Percentiles rank a stretch among this genome's conserved stretches.
Evolutionary conservation across 1,139 yeast genomes (phyloP).

Genomic region (Protomyces lactucae-debilis): DNA sequence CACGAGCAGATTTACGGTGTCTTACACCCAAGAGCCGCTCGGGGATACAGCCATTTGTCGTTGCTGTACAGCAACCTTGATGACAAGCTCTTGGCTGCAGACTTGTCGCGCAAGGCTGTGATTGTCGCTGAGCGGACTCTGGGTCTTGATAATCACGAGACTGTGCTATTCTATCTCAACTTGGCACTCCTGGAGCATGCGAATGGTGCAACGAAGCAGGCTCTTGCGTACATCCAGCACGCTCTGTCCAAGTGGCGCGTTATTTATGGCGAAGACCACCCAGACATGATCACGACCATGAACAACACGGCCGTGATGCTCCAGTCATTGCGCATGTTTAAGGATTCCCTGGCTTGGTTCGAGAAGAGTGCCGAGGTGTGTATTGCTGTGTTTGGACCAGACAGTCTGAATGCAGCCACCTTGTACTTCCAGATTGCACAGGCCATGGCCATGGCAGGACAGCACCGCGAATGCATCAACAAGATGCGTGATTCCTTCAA

Average conservation of each 20-base stretch:
- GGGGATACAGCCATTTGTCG: conserved; percentile 60
- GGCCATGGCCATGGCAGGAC: conserved; percentile 51
- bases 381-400: conserved; percentile 50
- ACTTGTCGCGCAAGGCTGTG: conserved; percentile 66
- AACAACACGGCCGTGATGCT: conserved; percentile 61
- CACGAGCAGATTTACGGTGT: conserved; percentile 81
- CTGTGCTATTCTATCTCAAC: conserved; percentile 67
- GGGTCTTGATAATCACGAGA: conserved; percentile 77
- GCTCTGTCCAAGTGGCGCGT: conserved; percentile 56
- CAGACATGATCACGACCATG: conserved; percentile 61
- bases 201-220: conserved; percentile 55
- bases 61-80: conserved; percentile 63
- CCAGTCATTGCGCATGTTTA: conserved; percentile 49
- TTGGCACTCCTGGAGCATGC: conserved; percentile 67
- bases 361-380: conserved; percentile 49
- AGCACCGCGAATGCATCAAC: conserved; percentile 53
- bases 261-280: conserved; percentile 57
- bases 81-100: conserved; percentile 55
- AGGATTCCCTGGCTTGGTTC: conserved; percentile 50
- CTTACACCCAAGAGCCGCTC: conserved; percentile 74
- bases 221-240: conserved; percentile 59
- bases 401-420: conserved; percentile 56
- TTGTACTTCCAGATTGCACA: conserved; percentile 65
- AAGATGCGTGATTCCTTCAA: conserved; percentile 52
- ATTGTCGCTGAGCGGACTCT: conserved; percentile 69